These are phyloP conservation scores for Anisodus acutangulus DNA, from an alignment of 257 asterid genomes.

Conservation along the genomic window DNA sequence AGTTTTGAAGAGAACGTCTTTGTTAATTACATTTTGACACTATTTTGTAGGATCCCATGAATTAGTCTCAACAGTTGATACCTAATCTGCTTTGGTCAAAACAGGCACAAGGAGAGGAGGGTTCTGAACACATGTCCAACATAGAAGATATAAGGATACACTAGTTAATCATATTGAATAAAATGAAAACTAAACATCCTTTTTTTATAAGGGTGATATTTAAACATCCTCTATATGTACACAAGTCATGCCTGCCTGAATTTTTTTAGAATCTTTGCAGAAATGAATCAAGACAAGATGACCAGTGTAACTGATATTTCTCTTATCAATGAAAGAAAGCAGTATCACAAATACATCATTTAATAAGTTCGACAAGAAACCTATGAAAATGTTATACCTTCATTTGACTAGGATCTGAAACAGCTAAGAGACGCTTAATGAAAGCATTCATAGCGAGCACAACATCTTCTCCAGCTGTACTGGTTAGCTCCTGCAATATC, in stretches of 20 bases:
- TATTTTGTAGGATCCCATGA: neutral
- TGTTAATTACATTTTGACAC: neutral
- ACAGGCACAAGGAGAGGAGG: neutral
- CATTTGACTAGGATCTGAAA: conserved; percentile 91
- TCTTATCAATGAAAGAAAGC: neutral
- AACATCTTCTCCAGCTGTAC: conserved; percentile 94
- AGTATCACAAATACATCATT: neutral
- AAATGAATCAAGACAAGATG: neutral
- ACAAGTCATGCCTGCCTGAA: neutral
- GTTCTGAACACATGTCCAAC: neutral
- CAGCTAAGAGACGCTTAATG: conserved; percentile 87
- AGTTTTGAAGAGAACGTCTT: neutral
- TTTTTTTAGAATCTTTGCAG: neutral
- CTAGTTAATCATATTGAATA: neutral
- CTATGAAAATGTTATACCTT: conserved; percentile 57
- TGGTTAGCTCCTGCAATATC: conserved; percentile 77
- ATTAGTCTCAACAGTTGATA: neutral
- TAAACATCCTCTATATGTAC: neutral
- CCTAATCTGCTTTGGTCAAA: neutral
- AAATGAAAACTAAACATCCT: neutral
- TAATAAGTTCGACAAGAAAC: neutral
- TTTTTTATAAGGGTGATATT: neutral
- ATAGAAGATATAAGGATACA: neutral
- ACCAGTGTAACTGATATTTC: neutral
- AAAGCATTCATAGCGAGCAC: conserved; percentile 92